phyloP scores from a whole-genome alignment of 2,329 filamentous ascomycete genomes.

The Venturia effusa region DNA sequence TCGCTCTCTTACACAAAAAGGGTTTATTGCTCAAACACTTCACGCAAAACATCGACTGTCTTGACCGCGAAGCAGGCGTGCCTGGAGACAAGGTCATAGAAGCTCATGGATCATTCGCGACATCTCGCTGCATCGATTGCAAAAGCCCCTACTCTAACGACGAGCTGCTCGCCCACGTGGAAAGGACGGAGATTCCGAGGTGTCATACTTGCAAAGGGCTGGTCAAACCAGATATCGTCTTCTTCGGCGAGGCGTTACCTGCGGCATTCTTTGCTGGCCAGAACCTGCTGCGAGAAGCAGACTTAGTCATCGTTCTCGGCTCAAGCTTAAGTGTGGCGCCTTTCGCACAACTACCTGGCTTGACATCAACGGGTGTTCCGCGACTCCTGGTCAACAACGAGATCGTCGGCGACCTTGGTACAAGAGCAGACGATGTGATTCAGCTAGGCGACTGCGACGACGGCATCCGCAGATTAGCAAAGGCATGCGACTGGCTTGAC shows the following conservation, averaged over 20 bases:
- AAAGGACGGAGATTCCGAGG: constrained; percentile 55
- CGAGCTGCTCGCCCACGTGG: constrained; percentile 60
- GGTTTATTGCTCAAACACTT: constrained; percentile 74
- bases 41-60: constrained; percentile 95
- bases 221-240: constrained; percentile 91
- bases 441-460: constrained; percentile 73
- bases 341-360: constrained; percentile 68
- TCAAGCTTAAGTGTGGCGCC: constrained; percentile 82
- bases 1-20: constrained; percentile 70
- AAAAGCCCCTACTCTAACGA: constrained; percentile 59
- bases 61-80: constrained; percentile 80
- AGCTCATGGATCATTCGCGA: constrained; percentile 90
- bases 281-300: constrained; percentile 48
- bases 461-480: constrained; percentile 67
- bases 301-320: constrained; percentile 76
- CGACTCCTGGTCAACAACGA: constrained; percentile 83
- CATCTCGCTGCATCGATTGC: constrained; percentile 87
- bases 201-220: constrained; percentile 64
- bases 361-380: constrained; percentile 52
- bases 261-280: constrained; percentile 51
- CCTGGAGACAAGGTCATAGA: constrained; percentile 74
- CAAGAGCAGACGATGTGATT: constrained; percentile 71
- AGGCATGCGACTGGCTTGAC: constrained; percentile 71
- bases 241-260: constrained; percentile 73
- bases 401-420: constrained; percentile 67